Percentiles rank a stretch among this genome's conserved stretches.
Evolutionary conservation across 2,329 filamentous ascomycete species (phyloP).

Genomic region (Aspergillus tamarii): DNA sequence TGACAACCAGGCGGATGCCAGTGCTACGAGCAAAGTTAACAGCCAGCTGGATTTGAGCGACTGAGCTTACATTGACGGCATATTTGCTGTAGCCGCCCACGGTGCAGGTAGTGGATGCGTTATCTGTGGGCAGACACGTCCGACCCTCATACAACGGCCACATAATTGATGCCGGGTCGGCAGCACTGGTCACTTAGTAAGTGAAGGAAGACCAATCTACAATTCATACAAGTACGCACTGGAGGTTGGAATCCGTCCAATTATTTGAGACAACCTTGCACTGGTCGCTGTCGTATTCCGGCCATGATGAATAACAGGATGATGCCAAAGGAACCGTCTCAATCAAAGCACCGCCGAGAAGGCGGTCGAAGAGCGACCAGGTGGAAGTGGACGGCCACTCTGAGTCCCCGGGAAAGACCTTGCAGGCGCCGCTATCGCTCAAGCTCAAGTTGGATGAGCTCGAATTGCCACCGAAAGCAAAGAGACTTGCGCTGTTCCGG

Average conservation of each 20-base stretch:
- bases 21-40: slow-evolving; percentile 30
- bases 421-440: slow-evolving; percentile 21
- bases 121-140: slow-evolving; percentile 26
- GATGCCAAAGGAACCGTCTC: slow-evolving; percentile 33
- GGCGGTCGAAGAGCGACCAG: slow-evolving; percentile 29
- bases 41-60: slow-evolving; percentile 40
- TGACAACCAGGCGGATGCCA: slow-evolving; percentile 42
- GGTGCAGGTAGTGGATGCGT: slow-evolving; percentile 31
- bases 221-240: slow-evolving; percentile 20
- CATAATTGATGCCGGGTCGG: slow-evolving; percentile 30
- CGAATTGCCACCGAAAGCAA: background rate
- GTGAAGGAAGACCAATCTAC: background rate
- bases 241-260: slow-evolving; percentile 31
- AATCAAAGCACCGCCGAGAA: slow-evolving; percentile 28
- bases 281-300: slow-evolving; percentile 25
- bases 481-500: background rate
- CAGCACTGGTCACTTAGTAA: slow-evolving; percentile 18
- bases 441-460: slow-evolving; percentile 1
- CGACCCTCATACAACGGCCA: slow-evolving; percentile 33
- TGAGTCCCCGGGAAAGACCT: slow-evolving; percentile 29
- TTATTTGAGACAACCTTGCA: slow-evolving; percentile 24
- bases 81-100: slow-evolving; percentile 38
- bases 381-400: slow-evolving; percentile 25
- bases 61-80: slow-evolving; percentile 39
- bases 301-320: slow-evolving; percentile 30